Evolutionary conservation across 78 protist genomes (phyloP), one percentile per base, ranked within the genome.

Genomic region (Chrysochromulina parva): DNA sequence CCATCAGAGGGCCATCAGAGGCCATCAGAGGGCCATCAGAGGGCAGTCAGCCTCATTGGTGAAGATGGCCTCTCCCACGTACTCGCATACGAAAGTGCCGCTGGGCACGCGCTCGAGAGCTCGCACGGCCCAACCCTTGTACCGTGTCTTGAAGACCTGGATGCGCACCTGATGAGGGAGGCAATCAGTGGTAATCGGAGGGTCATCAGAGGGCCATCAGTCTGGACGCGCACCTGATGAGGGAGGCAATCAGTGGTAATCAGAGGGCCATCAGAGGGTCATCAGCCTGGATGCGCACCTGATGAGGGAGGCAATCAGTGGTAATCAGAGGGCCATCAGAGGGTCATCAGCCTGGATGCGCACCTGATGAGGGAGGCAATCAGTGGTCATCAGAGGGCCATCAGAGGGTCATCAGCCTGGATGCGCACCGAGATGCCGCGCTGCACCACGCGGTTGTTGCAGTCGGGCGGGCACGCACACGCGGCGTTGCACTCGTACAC

Each of bases 111-210:
- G 92, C 19, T 60, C 55, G 14, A 53, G 60, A 4, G 94, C 26
- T 9, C 96, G 86, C 16, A 91, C 87, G 22, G 94, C 94, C 96
- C 96, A 95, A 1, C 96, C 96, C 53, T 91, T 92, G 24, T 5
- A 0, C 3, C 0, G 5, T 0, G 96, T 87, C 93, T 90, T 94
- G 91, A 90, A 94, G 38, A 94, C 90, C 54, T 85, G 54, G 24
- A 88, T 24, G 19, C 81, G 91, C 1, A 65, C n/a, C 62, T 57
- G 90, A 0, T 55, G 13, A 2, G 92, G 89, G 17, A 17, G 48
- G 48, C 92, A 93, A 22, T 2, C 67, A 60, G 67, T 2, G 16
- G 67, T 2, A 1, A 2, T 6, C 26, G 16, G 26, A 17, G 26
- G 7, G 16, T 5, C 24, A 5, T 2, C 16, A 60, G 6, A 22